phyloP scores from a whole-genome alignment of 352 stramenopile genomes.

The Thalassiosira sp. region DNA sequence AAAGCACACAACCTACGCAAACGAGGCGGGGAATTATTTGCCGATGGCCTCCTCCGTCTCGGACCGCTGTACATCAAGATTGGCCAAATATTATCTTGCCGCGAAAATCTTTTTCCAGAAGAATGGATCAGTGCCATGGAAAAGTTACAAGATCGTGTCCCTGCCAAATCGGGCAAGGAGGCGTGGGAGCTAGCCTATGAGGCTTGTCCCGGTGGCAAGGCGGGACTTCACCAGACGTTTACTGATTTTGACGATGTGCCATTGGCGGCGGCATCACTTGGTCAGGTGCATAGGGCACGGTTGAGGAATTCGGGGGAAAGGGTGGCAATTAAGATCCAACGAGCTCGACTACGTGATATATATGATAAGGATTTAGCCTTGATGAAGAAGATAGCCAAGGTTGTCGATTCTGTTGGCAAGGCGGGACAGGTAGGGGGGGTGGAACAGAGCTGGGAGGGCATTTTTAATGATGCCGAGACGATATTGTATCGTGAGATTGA shows the following conservation, averaged over 20 bases:
- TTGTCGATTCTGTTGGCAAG: constrained; percentile 79
- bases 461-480: constrained; percentile 83
- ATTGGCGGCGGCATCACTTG: constrained; percentile 84
- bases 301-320: constrained; percentile 54
- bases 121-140: constrained; percentile 79
- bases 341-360: constrained; percentile 80
- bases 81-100: constrained; percentile 82
- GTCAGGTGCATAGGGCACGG: constrained; percentile 87
- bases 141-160: constrained; percentile 79
- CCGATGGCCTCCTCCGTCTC: constrained; percentile 65
- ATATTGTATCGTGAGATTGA: constrained; percentile 89
- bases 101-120: constrained; percentile 66
- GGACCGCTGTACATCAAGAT: constrained; percentile 84
- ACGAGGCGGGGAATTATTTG: constrained; percentile 55
- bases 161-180: constrained; percentile 62
- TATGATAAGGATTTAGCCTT: constrained; percentile 82
- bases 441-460: constrained; percentile 73
- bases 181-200: constrained; percentile 67
- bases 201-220: constrained; percentile 48
- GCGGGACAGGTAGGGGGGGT: constrained; percentile 78
- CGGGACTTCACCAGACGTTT: constrained; percentile 77
- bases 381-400: constrained; percentile 80
- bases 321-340: constrained; percentile 86
- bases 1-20: constrained; percentile 31
- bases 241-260: constrained; percentile 83